These are phyloP conservation scores for Cytospora piceae DNA, from an alignment of 2,329 filamentous ascomycete species.

Conservation along the genomic window DNA sequence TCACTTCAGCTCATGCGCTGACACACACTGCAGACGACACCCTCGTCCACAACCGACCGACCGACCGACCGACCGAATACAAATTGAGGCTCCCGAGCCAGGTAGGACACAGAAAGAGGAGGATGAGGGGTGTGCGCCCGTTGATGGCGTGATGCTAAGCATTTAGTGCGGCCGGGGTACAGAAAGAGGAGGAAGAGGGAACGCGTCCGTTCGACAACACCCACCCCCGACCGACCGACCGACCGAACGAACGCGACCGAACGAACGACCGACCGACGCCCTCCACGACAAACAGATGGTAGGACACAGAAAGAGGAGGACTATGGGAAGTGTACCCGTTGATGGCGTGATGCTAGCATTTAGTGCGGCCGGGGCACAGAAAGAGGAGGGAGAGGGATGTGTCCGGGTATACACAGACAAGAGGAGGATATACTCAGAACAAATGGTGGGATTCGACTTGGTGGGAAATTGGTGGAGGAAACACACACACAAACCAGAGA, in stretches of 20 bases:
- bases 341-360: background rate
- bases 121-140: background rate
- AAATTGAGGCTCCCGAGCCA: slow-evolving; percentile 6
- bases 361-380: slow-evolving; percentile 10
- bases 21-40: background rate
- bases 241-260: background rate
- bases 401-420: slow-evolving; percentile 16
- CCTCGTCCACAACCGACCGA: background rate
- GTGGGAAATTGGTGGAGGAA: slow-evolving; percentile 2
- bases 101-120: slow-evolving; percentile 4
- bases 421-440: slow-evolving; percentile 7
- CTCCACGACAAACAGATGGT: background rate
- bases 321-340: background rate
- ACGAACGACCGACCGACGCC: background rate
- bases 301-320: slow-evolving; percentile 4
- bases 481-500: slow-evolving; percentile 1
- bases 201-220: slow-evolving; percentile 6
- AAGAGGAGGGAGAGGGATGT: slow-evolving; percentile 19
- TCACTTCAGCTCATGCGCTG: background rate
- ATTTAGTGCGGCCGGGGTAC: slow-evolving; percentile 2
- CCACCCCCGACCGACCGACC: background rate
- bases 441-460: slow-evolving; percentile 5
- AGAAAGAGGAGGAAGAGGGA: slow-evolving; percentile 20
- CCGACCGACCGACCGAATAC: slow-evolving; percentile 9
- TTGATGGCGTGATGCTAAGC: background rate